These are phyloP conservation scores for Venturiaceae sp. DNA, from an alignment of 2,329 filamentous ascomycete genomes.

Conservation along the genomic window DNA sequence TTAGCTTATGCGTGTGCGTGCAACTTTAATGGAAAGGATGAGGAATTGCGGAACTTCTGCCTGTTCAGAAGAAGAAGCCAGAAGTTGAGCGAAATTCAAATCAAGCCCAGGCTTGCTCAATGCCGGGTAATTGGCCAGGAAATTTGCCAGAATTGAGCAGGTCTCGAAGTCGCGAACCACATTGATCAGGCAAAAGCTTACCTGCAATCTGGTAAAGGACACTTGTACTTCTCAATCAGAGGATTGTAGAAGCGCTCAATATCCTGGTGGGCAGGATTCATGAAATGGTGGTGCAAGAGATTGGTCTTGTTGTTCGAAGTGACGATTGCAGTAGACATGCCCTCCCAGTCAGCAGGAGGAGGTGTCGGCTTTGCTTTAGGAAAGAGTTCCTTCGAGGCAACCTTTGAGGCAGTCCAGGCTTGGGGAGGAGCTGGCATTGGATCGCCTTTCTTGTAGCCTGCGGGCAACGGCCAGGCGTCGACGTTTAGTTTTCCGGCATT, in stretches of 20 bases:
- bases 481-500: background rate
- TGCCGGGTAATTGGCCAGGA: too few species aligned
- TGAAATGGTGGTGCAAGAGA: constrained; percentile 29
- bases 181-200: background rate
- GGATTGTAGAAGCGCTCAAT: constrained; percentile 36
- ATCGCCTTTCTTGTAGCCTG: constrained; percentile 4
- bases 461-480: background rate
- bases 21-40: constrained; percentile 15
- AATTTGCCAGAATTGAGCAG: too few species aligned
- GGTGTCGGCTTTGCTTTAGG: constrained; percentile 21
- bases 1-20: constrained; percentile 26
- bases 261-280: constrained; percentile 38
- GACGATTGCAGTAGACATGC: constrained; percentile 17
- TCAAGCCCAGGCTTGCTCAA: too few species aligned
- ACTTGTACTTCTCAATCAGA: constrained; percentile 38
- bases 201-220: constrained; percentile 42
- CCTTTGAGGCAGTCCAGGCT: constrained; percentile 1
- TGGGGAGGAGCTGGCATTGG: background rate
- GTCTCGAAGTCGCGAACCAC: too few species aligned
- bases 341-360: background rate
- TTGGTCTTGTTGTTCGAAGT: constrained; percentile 22
- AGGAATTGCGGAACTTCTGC: too few species aligned
- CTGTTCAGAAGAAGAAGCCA: too few species aligned
- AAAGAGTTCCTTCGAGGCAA: constrained; percentile 22
- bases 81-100: too few species aligned